Percentiles rank a stretch among this genome's conserved stretches.
phyloP scores from a whole-genome alignment of 2,329 filamentous ascomycete species.

The Zymoseptoria tritici region DNA sequence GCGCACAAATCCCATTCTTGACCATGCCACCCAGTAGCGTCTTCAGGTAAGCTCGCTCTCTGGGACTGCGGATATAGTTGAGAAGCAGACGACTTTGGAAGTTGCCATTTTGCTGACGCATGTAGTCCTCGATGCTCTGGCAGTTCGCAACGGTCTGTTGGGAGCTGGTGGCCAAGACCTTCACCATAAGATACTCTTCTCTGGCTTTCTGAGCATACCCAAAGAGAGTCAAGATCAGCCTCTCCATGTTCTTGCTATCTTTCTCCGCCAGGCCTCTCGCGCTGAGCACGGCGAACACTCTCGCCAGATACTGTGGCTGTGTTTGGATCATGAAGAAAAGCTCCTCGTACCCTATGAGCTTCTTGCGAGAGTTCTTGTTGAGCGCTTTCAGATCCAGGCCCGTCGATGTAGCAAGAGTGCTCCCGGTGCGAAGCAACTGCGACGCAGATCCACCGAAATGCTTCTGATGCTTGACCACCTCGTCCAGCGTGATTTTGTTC shows the following conservation, averaged over 20 bases:
- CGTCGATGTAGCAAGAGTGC: conserved; percentile 52
- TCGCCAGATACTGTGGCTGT: conserved; percentile 86
- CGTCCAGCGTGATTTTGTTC: conserved; percentile 98
- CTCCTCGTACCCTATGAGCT: conserved; percentile 94
- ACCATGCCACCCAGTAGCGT: conserved; percentile 79
- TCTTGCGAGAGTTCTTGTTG: conserved; percentile 92
- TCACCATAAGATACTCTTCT: conserved; percentile 94
- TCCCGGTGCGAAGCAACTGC: conserved; percentile 26
- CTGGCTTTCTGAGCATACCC: conserved; percentile 94
- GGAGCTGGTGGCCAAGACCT: conserved; percentile 73
- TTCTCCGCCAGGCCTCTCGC: conserved; percentile 82
- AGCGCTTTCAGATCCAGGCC: conserved; percentile 90
- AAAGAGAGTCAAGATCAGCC: conserved; percentile 91
- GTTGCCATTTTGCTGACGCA: conserved; percentile 66
- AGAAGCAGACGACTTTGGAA: conserved; percentile 85
- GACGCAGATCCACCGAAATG: conserved; percentile 68
- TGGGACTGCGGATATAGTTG: conserved; percentile 83
- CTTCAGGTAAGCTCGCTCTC: conserved; percentile 85
- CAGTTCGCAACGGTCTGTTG: conserved; percentile 77
- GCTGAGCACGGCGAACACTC: conserved; percentile 75
- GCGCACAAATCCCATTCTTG: conserved; percentile 86
- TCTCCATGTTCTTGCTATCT: conserved; percentile 85
- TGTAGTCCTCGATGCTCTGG: conserved; percentile 69
- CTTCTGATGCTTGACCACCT: conserved; percentile 93
- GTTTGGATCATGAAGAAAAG: conserved; percentile 96